Evolutionary conservation across 1,139 yeast species (phyloP), one percentile per base, ranked within the genome.

Genomic region (Petasospora rhodanensis): DNA sequence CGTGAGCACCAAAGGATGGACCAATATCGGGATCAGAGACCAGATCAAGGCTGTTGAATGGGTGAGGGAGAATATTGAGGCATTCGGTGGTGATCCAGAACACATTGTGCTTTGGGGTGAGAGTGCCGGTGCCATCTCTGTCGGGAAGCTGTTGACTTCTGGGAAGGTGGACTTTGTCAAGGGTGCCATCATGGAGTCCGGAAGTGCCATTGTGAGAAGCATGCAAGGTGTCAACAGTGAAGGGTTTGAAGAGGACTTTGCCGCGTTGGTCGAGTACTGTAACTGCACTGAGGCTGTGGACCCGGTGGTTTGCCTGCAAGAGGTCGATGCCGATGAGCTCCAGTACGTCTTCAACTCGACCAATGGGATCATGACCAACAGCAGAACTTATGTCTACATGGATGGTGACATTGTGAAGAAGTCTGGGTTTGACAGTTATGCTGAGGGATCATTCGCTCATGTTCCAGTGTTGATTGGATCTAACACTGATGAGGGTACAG

Each of bases 51-150:
- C 62, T 1, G 39, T 63, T n/a, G 44, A 58, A 26, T 64, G 69
- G 69, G 52, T 61, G 9, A 40, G 49, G 13, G 54, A 58, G 29
- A 53, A 61, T 38, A 60, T 63, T 28, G 44, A 20, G 2, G 40
- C 40, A 8, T 63, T 64, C 43, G 68, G 69, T 7, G 69, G 69
- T 14, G 58, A 64, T 37, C 58, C 63, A 2, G 42, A 46, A 6
- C 49, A 50, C 30, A 52, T 62, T 16, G 58, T 63, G 5, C 45
- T 61, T 7, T 49, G 55, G 48, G 68, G 68, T 13, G 63, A 62
- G 40, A 50, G 58, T 28, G 66, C 68, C 1, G 68, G 68, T 7
- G 60, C 62, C 4, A 47, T 49, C 29, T 50, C 59, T 12, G 56
- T 57, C 20, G 51, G 52, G 6, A 49, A 50, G 32, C 55, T 57